These are phyloP conservation scores for Crithidia thermophila DNA, from an alignment of 208 protist genomes.

Conservation along the genomic window DNA sequence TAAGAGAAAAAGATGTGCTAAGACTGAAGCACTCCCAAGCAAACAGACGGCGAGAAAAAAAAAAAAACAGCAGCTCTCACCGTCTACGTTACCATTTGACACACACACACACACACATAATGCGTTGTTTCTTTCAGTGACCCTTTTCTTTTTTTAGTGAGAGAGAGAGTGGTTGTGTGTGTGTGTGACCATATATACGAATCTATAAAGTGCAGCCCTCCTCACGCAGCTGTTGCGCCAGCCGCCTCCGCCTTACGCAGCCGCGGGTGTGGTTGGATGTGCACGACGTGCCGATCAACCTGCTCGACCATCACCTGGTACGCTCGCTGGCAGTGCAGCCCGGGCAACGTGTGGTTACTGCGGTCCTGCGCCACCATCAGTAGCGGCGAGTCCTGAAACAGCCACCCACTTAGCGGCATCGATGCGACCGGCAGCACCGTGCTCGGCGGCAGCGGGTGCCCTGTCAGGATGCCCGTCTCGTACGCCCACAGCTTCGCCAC, in stretches of 20 bases:
- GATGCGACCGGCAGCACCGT: slow-evolving; percentile 59
- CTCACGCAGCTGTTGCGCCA: neutral
- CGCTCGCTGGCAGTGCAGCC: slow-evolving; percentile 66
- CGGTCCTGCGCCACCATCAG: slow-evolving; percentile 80
- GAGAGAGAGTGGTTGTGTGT: no score
- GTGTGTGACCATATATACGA: no score
- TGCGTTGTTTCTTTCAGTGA: no score
- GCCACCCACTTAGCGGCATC: slow-evolving; percentile 84
- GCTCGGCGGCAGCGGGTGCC: slow-evolving; percentile 64
- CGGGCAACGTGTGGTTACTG: slow-evolving; percentile 63
- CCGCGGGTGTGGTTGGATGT: slow-evolving; percentile 50
- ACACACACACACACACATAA: no score
- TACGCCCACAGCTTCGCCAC: slow-evolving; percentile 99
- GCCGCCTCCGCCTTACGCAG: neutral
- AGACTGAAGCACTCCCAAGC: no score
- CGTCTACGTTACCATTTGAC: no score
- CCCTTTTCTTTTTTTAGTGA: no score
- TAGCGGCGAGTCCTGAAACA: slow-evolving; percentile 79
- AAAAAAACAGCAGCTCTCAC: no score
- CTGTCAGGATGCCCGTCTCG: slow-evolving; percentile 87
- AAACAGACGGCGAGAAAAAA: no score
- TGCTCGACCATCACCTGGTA: slow-evolving; percentile 72
- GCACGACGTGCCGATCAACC: slow-evolving; percentile 70
- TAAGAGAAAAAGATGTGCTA: no score
- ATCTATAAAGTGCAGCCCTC: neutral